Conservation (phyloP, 768 basidiomycete species). For the Mycena capillaripes region DNA sequence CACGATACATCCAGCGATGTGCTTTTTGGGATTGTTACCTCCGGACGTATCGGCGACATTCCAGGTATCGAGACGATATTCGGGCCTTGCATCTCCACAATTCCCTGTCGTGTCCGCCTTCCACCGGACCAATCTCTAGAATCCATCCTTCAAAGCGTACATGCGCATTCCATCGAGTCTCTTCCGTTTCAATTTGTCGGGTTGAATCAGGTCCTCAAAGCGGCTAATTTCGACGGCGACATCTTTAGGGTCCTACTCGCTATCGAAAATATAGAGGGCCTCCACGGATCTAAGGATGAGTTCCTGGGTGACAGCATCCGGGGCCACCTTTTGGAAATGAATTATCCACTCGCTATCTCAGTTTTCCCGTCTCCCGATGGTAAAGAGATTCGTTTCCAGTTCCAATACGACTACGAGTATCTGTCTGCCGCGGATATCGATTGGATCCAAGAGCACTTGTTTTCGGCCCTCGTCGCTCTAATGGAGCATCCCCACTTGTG, state of each 20-base stretch:
- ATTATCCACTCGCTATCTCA: conserved; percentile 4
- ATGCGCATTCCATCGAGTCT: conserved; percentile 8
- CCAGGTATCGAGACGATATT: conserved; percentile 6
- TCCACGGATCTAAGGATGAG: not conserved
- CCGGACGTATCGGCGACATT: conserved; percentile 12
- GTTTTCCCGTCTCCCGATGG: conserved; percentile 18
- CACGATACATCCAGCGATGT: conserved; percentile 1
- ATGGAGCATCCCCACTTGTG: not conserved
- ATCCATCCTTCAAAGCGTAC: conserved; percentile 5
- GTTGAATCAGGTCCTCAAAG: conserved; percentile 1
- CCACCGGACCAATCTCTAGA: not conserved
- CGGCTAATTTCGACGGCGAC: not conserved
- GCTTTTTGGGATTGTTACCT: conserved; percentile 12
- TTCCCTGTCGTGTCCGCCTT: conserved; percentile 11
- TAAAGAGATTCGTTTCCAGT: conserved; percentile 10
- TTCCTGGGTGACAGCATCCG: not conserved
- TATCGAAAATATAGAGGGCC: conserved; percentile 12
- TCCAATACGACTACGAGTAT: conserved; percentile 13
- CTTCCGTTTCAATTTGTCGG: conserved; percentile 13
- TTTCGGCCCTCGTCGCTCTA: not conserved
- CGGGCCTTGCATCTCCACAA: conserved; percentile 12
- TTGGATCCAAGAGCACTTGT: conserved; percentile 13
- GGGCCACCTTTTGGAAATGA: conserved; percentile 11
- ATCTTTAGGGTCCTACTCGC: conserved; percentile 11
- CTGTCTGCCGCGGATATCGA: not conserved